Evolutionary conservation across 1,284 basidiomycete species (phyloP), one percentile per base, ranked within the genome.

Genomic region (Ustilago trichophora): DNA sequence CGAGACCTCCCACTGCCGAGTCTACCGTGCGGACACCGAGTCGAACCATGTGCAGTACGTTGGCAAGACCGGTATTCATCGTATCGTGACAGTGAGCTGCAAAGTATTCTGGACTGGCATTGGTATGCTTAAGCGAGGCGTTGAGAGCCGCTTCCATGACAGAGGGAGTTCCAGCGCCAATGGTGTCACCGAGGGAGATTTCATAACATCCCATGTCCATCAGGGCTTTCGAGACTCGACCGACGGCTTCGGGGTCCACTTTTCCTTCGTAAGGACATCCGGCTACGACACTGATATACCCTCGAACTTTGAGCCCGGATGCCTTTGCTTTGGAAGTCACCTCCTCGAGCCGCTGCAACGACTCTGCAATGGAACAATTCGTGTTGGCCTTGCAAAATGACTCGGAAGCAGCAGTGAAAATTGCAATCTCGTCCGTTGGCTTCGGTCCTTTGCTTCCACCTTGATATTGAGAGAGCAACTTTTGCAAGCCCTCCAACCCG

Each of bases 131-230:
- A 72, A 87, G 85, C 7, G 92, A 88, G 22, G 87, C 87, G 56
- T 89, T 86, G 54, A 96, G 84, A 83, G 95, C 87, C 48, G 84
- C 83, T 15, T 84, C 80, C 51, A 94, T 86, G 19, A 86, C 86
- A 15, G 84, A 82, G 0, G 93, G 92, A 40, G 89, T 91, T 1
- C 90, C 94, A 26, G 88, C 88, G 0, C 94, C 94, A 2, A 92
- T 91, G 2, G 93, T 98, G 82, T 98, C 94, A 0, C 92, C 93
- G 26, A 97, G 83, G 65, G 90, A 91, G 44, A 97, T 87, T 80
- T 98, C 91, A 82, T 95, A 96, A 79, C 92, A 95, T 0, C 93
- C 94, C 90, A 96, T 94, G 55, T 92, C 87, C 5, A 88, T 72
- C 22, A 98, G 82, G 65, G 86, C 87, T 62, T 86, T 87, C 0